A percentile compares a stretch with the other conserved stretches of the same genome.
These are phyloP conservation scores for Podosphaera fusca DNA, from an alignment of 2,329 filamentous ascomycete genomes.

Conservation along the genomic window DNA sequence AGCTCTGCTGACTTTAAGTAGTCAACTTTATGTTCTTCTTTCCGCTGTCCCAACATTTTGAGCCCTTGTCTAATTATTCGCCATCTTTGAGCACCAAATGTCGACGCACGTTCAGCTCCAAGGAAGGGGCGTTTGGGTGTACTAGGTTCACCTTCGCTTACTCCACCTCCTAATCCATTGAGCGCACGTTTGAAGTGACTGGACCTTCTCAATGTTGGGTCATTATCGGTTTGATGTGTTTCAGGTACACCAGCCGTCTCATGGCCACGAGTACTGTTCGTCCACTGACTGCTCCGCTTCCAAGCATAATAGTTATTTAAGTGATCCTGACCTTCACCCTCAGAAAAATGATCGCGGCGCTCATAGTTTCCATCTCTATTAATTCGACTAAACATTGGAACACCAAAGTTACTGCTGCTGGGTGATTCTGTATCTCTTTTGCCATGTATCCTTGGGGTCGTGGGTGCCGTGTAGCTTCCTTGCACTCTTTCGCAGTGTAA, in stretches of 20 bases:
- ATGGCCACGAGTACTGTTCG: constrained; percentile 26
- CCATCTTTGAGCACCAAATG: constrained; percentile 67
- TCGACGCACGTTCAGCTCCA: constrained; percentile 42
- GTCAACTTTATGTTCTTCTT: constrained; percentile 66
- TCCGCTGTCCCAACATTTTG: constrained; percentile 56
- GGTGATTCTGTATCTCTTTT: constrained; percentile 11
- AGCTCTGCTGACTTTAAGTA: constrained; percentile 89
- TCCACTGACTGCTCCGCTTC: constrained; percentile 28
- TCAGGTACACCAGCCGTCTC: constrained; percentile 26
- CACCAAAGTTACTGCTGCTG: constrained; percentile 16
- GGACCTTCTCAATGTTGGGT: constrained; percentile 28
- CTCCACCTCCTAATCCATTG: constrained; percentile 39
- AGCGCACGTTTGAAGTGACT: constrained; percentile 35
- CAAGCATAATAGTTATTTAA: constrained; percentile 30
- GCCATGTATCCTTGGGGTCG: constrained; percentile 28
- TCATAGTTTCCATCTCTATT: constrained; percentile 35
- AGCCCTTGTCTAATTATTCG: constrained; percentile 77
- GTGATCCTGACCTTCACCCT: constrained; percentile 49
- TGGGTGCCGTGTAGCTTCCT: constrained; percentile 35
- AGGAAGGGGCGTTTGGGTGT: constrained; percentile 34
- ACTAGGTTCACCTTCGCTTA: constrained; percentile 38
- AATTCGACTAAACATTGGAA: constrained; percentile 31
- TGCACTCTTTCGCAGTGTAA: constrained; percentile 26
- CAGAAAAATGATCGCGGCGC: constrained; percentile 42
- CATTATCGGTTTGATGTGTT: constrained; percentile 28